A percentile compares a stretch with the other conserved stretches of the same genome.
Evolutionary conservation across 129 eudicot genomes (phyloP).

Genomic region (Heracleum sosnowskyi): DNA sequence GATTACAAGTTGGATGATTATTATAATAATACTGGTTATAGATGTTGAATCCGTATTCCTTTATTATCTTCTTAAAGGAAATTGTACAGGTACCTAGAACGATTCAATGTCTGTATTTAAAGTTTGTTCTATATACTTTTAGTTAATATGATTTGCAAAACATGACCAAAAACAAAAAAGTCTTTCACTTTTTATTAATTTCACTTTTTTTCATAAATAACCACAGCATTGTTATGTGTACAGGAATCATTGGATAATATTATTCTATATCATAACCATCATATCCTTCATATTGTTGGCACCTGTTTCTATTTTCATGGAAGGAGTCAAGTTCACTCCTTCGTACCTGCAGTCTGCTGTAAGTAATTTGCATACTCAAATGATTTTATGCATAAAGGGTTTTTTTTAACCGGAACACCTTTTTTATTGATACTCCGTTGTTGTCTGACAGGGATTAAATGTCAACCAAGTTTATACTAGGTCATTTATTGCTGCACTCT

Average conservation of each 20-base stretch:
- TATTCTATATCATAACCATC: constrained; percentile 82
- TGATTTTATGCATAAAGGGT: neutral
- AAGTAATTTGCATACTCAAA: constrained; percentile 34
- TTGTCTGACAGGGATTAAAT: constrained; percentile 57
- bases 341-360: constrained; percentile 79
- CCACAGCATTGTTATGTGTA: neutral
- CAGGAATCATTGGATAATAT: constrained; percentile 98
- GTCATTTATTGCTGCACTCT: constrained; percentile 83
- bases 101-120: neutral
- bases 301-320: constrained; percentile 65
- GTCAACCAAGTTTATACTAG: constrained; percentile 65
- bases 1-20: neutral
- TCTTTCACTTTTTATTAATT: neutral
- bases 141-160: neutral
- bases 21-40: neutral
- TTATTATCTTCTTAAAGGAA: neutral
- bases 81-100: neutral
- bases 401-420: neutral
- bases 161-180: neutral
- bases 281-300: constrained; percentile 83
- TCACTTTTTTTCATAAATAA: neutral
- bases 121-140: neutral
- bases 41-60: neutral
- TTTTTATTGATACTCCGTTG: neutral
- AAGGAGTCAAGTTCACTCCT: constrained; percentile 92